These are phyloP conservation scores for Xerocomellus dryophilus DNA, from an alignment of 768 basidiomycete genomes.

Conservation along the genomic window DNA sequence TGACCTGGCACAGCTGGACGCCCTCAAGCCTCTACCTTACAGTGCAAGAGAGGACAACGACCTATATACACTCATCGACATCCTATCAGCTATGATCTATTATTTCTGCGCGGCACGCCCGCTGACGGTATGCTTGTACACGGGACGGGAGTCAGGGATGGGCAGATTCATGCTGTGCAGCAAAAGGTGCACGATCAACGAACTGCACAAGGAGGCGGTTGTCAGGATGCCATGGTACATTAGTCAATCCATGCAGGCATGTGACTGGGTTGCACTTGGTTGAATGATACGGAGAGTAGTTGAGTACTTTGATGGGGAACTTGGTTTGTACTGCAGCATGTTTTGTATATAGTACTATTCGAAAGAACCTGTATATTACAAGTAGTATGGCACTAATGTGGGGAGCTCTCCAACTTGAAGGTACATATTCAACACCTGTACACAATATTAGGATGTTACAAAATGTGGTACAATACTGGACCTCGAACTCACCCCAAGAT, in stretches of 20 bases:
- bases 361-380: too few relatives aligned
- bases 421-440: too few relatives aligned
- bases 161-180: slow-evolving; percentile 23
- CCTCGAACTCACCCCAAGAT: too few relatives aligned
- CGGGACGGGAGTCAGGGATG: slow-evolving; percentile 19
- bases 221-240: slow-evolving; percentile 24
- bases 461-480: too few relatives aligned
- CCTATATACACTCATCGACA: slow-evolving; percentile 27
- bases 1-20: slow-evolving; percentile 8
- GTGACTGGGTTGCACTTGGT: slow-evolving; percentile 24
- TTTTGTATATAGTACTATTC: too few relatives aligned
- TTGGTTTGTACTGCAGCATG: too few relatives aligned
- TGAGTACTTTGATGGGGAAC: too few relatives aligned
- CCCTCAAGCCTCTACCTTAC: neutral
- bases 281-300: neutral
- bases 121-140: slow-evolving; percentile 25
- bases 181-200: slow-evolving; percentile 16
- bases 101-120: slow-evolving; percentile 23
- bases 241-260: slow-evolving; percentile 15
- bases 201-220: slow-evolving; percentile 26
- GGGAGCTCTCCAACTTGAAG: too few relatives aligned
- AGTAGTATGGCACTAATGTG: too few relatives aligned
- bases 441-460: too few relatives aligned
- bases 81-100: slow-evolving; percentile 18
- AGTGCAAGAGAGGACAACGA: neutral